Evolutionary conservation across 805 yeast genomes (phyloP).

Genomic region (Saccharomyces kudriavzevii): DNA sequence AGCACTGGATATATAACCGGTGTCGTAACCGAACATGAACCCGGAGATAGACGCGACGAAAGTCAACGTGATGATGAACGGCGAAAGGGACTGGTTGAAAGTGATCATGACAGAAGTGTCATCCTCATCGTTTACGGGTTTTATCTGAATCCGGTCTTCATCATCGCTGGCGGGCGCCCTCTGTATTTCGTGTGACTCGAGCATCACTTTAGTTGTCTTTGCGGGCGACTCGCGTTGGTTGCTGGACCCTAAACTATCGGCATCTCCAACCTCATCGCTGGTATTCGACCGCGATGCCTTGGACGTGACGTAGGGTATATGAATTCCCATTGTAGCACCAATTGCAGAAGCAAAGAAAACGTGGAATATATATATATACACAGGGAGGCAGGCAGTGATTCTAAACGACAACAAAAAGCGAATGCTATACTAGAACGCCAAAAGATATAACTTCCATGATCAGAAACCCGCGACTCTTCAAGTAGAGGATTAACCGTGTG

Average conservation of each 20-base stretch:
- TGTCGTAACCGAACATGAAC: constrained; percentile 94
- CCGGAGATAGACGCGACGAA: constrained; percentile 84
- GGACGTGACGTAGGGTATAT: background rate
- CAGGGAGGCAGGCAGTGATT: background rate
- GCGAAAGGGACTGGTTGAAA: constrained; percentile 48
- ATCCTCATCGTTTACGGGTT: constrained; percentile 42
- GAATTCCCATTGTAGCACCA: background rate
- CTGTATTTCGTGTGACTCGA: background rate
- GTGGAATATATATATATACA: background rate
- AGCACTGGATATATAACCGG: constrained; percentile 94
- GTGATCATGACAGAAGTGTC: constrained; percentile 40
- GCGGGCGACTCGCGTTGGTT: background rate
- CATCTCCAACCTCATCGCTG: background rate
- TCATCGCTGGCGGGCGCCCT: constrained; percentile 3
- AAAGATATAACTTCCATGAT: background rate
- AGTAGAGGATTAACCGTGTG: no score
- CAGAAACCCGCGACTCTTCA: background rate
- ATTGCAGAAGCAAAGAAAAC: background rate
- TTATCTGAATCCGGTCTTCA: constrained; percentile 21
- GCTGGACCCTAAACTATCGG: background rate
- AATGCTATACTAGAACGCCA: no score
- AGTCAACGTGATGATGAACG: constrained; percentile 59
- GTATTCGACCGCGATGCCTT: background rate
- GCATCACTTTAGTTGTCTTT: background rate
- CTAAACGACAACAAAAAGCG: background rate